Percentiles rank a stretch among this genome's conserved stretches.
phyloP scores from a whole-genome alignment of 192 early-diverging fungal genomes.

The Globomyces pollinis-pini region DNA sequence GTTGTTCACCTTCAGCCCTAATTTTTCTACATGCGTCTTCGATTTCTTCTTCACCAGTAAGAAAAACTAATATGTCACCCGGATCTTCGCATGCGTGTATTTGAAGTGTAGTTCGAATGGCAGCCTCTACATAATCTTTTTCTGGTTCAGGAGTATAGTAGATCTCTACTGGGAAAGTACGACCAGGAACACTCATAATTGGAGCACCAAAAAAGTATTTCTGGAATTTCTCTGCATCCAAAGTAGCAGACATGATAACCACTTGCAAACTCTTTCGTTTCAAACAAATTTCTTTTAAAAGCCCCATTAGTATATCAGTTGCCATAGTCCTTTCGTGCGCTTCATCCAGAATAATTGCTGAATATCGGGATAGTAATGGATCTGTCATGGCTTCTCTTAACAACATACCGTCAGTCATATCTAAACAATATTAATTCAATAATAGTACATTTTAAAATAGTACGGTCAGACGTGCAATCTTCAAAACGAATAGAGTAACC shows the following conservation, averaged over 20 bases:
- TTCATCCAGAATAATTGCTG: conserved; percentile 94
- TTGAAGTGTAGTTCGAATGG: conserved; percentile 88
- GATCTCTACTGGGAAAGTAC: conserved; percentile 97
- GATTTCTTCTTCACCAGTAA: conserved; percentile 99
- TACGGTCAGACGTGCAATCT: conserved; percentile 77
- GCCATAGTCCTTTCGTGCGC: conserved; percentile 95
- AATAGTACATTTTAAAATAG: conserved; percentile 89
- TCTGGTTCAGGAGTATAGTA: conserved; percentile 97
- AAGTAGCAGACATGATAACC: conserved; percentile 94
- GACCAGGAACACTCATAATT: conserved; percentile 83
- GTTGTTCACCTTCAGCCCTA: conserved; percentile 58
- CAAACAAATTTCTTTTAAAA: conserved; percentile 83
- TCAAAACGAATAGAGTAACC: conserved; percentile 99
- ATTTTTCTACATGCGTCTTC: conserved; percentile 90
- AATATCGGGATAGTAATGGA: conserved; percentile 77
- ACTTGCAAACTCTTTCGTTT: conserved; percentile 79
- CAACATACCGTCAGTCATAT: conserved; percentile 99
- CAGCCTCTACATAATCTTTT: conserved; percentile 93
- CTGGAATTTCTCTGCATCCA: conserved; percentile 98
- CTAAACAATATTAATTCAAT: no score
- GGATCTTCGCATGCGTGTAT: conserved; percentile 87
- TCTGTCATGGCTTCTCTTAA: conserved; percentile 96
- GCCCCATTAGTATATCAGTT: conserved; percentile 98
- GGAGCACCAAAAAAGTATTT: conserved; percentile 96
- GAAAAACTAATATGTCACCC: conserved; percentile 95